These are phyloP conservation scores for Colletotrichum plurivorum DNA, from an alignment of 2,329 filamentous ascomycete species.

Conservation along the genomic window DNA sequence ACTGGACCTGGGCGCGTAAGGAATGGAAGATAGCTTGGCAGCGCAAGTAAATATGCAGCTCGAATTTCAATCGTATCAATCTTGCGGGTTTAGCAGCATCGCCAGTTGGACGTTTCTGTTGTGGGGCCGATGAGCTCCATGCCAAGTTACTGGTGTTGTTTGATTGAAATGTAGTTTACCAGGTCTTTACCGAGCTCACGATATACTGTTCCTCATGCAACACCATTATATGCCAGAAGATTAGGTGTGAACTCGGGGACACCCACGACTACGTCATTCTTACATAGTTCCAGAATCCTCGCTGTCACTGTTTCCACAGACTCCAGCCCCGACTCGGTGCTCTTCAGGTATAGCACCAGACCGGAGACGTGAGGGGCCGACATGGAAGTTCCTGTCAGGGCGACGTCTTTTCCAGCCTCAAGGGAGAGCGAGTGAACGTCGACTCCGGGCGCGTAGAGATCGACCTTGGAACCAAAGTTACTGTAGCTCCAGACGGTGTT, in stretches of 20 bases:
- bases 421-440: slow-evolving; percentile 53
- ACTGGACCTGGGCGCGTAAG: no score
- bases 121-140: no score
- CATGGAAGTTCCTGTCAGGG: slow-evolving; percentile 70
- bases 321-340: slow-evolving; percentile 51
- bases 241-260: slow-evolving; percentile 56
- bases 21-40: no score
- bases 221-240: slow-evolving; percentile 63
- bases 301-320: slow-evolving; percentile 58
- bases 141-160: no score
- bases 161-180: no score
- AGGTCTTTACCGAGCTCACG: no score
- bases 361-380: slow-evolving; percentile 72
- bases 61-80: no score
- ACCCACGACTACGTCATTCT: slow-evolving; percentile 53
- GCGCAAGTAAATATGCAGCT: no score
- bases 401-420: slow-evolving; percentile 52
- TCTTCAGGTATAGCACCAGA: slow-evolving; percentile 67
- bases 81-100: no score
- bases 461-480: slow-evolving; percentile 63
- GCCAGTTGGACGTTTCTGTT: no score
- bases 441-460: slow-evolving; percentile 66
- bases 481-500: slow-evolving; percentile 60
- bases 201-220: background rate
- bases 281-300: slow-evolving; percentile 57